A percentile compares a stretch with the other conserved stretches of the same genome.
These are phyloP conservation scores for Phytophthora uliginosa DNA, from an alignment of 352 stramenopile genomes.

Conservation along the genomic window DNA sequence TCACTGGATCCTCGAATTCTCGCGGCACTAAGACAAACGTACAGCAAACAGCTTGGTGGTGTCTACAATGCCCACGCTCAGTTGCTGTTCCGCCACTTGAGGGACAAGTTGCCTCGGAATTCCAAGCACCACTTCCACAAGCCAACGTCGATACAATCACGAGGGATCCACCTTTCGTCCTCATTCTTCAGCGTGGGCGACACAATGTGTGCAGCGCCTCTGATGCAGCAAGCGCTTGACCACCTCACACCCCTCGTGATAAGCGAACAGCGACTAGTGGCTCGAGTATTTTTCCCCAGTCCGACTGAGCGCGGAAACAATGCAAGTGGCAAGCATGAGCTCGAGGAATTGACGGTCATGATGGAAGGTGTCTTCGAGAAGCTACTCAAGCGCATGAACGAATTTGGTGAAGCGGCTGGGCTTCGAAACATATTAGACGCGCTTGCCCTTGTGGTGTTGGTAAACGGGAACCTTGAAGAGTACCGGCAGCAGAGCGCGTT, in stretches of 20 bases:
- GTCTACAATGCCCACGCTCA: constrained; percentile 70
- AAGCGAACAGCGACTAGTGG: constrained; percentile 56
- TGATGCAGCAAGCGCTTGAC: constrained; percentile 78
- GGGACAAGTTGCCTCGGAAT: constrained; percentile 65
- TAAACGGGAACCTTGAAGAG: constrained; percentile 52
- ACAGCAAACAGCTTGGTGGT: constrained; percentile 58
- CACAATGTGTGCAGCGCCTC: constrained; percentile 57
- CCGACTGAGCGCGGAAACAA: constrained; percentile 9
- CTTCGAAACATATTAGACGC: constrained; percentile 74
- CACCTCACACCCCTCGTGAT: constrained; percentile 70
- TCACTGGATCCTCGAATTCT: constrained; percentile 55
- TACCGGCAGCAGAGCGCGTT: constrained; percentile 68
- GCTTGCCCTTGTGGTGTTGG: constrained; percentile 64
- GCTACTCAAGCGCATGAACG: constrained; percentile 69
- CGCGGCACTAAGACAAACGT: constrained; percentile 49
- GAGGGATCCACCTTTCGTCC: constrained; percentile 60
- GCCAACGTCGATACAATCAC: constrained; percentile 70
- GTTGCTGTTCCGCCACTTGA: constrained; percentile 66
- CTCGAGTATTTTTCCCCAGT: constrained; percentile 57
- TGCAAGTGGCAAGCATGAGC: constrained; percentile 31
- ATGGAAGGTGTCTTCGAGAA: constrained; percentile 85
- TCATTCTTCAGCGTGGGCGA: constrained; percentile 69
- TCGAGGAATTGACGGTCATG: constrained; percentile 61
- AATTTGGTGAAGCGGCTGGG: constrained; percentile 75
- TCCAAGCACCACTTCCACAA: constrained; percentile 66